phyloP scores from a whole-genome alignment of 305 asterid species.

The Fraxinus sp. region DNA sequence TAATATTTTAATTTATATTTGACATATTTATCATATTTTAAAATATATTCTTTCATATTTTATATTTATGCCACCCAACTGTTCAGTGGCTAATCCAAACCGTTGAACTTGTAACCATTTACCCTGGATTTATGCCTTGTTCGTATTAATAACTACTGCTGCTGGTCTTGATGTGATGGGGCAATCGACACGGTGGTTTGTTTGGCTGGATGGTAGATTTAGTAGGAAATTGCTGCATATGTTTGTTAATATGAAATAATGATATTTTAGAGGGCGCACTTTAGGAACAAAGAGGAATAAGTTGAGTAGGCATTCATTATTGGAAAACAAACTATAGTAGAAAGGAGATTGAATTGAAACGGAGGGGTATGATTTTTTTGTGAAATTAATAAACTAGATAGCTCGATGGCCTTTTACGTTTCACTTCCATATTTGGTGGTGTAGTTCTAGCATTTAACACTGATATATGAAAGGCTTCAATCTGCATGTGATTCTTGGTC shows the following conservation, averaged over 20 bases:
- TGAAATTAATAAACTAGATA: background rate
- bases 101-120: background rate
- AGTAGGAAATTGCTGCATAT: background rate
- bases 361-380: background rate
- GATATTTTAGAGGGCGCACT: background rate
- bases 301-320: background rate
- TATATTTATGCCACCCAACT: background rate
- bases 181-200: background rate
- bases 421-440: background rate
- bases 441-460: background rate
- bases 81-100: background rate
- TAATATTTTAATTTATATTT: background rate
- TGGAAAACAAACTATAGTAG: background rate
- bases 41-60: background rate
- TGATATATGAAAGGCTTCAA: background rate
- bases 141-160: background rate
- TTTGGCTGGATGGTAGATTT: background rate
- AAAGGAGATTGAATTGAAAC: background rate
- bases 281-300: background rate
- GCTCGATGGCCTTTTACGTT: background rate
- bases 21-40: background rate
- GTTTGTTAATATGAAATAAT: background rate
- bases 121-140: background rate
- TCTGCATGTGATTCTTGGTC: constrained; percentile 2
- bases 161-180: background rate